A percentile compares a stretch with the other conserved stretches of the same genome.
These are phyloP conservation scores for Exserohilum rostratum DNA, from an alignment of 2,329 filamentous ascomycete species.

Conservation along the genomic window DNA sequence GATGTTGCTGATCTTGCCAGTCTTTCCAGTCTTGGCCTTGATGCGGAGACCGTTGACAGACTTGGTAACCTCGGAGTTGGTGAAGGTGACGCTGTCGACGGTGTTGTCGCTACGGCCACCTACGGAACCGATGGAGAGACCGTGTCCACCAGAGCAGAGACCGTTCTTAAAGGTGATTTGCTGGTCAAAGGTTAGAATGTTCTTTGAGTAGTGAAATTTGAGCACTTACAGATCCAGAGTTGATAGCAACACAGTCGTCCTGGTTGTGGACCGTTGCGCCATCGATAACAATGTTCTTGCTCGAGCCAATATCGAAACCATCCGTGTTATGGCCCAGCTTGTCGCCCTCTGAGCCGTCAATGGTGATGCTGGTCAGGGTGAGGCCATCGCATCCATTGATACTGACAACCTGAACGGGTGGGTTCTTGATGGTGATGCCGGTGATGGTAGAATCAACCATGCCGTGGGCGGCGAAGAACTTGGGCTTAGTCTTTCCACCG, in stretches of 20 bases:
- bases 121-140: slow-evolving; percentile 64
- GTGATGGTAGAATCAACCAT: slow-evolving; percentile 58
- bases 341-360: slow-evolving; percentile 64
- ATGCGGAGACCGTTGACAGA: slow-evolving; percentile 63
- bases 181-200: slow-evolving; percentile 12
- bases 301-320: slow-evolving; percentile 61
- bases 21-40: slow-evolving; percentile 60
- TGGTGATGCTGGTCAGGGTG: slow-evolving; percentile 57
- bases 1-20: slow-evolving; percentile 57
- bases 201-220: slow-evolving; percentile 1
- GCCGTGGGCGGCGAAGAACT: slow-evolving; percentile 62
- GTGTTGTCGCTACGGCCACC: slow-evolving; percentile 61
- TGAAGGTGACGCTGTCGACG: slow-evolving; percentile 61
- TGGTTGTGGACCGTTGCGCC: slow-evolving; percentile 62
- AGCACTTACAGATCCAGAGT: slow-evolving; percentile 54
- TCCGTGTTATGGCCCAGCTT: slow-evolving; percentile 58
- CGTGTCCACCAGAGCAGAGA: slow-evolving; percentile 61
- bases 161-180: slow-evolving; percentile 47
- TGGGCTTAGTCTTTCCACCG: slow-evolving; percentile 53
- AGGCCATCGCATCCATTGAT: slow-evolving; percentile 53
- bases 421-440: slow-evolving; percentile 59
- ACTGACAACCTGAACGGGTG: slow-evolving; percentile 60
- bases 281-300: slow-evolving; percentile 56
- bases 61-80: slow-evolving; percentile 55
- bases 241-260: slow-evolving; percentile 65